These are phyloP conservation scores for Podospora bellae-mahoneyi DNA, from an alignment of 495 filamentous ascomycete species.

Conservation along the genomic window DNA sequence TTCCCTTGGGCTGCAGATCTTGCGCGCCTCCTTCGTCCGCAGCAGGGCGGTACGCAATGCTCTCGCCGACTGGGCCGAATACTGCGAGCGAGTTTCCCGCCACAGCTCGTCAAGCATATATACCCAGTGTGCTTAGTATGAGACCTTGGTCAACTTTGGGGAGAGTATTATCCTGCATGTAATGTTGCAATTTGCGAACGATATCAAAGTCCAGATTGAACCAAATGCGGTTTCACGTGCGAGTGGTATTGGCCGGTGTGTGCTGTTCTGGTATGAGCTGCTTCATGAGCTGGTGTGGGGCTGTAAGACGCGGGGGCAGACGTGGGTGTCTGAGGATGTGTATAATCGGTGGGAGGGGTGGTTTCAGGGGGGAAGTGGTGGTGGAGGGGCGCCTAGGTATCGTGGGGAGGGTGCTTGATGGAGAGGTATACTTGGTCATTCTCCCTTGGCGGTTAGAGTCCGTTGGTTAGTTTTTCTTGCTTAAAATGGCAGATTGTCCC, in stretches of 20 bases:
- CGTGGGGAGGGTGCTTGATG: neutral
- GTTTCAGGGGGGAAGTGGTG: neutral
- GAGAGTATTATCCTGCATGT: slow-evolving; percentile 16
- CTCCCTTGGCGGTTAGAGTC: no score
- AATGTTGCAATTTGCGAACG: slow-evolving; percentile 12
- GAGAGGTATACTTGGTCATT: no score
- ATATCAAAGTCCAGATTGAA: neutral
- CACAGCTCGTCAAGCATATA: slow-evolving; percentile 6
- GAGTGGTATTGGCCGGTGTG: neutral
- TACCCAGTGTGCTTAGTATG: slow-evolving; percentile 14
- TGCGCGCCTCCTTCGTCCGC: neutral
- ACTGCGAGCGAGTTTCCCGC: slow-evolving; percentile 2
- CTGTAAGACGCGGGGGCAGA: slow-evolving; percentile 13
- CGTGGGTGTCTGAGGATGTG: neutral
- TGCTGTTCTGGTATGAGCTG: slow-evolving; percentile 17
- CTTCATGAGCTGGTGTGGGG: slow-evolving; percentile 19
- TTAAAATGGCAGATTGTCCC: no score
- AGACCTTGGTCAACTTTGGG: slow-evolving; percentile 11
- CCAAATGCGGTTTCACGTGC: neutral
- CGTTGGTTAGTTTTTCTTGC: no score
- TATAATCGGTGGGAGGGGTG: slow-evolving; percentile 2
- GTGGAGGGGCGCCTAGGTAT: neutral
- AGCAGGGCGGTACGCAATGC: slow-evolving; percentile 11
- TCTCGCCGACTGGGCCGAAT: slow-evolving; percentile 9
- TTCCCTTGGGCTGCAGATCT: neutral